A percentile compares a stretch with the other conserved stretches of the same genome.
Evolutionary conservation across 805 yeast species (phyloP).

Genomic region (Blastobotrys terrestris): DNA sequence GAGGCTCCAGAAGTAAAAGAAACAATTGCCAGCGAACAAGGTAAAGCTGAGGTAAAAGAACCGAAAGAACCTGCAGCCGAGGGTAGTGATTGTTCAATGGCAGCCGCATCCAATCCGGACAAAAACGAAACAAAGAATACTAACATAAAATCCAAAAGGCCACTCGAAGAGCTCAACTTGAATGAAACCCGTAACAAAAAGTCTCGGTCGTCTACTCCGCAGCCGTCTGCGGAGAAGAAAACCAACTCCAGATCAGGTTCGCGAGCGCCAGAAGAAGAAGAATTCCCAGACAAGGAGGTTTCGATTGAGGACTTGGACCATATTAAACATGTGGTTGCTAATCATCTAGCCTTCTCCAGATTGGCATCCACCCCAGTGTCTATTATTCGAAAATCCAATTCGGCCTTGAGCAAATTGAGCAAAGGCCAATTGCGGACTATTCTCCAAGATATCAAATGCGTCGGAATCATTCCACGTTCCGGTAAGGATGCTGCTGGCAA

Average conservation of each 20-base stretch:
- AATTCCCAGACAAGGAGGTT: constrained; percentile 29
- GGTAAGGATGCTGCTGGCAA: constrained; percentile 98
- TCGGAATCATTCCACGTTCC: constrained; percentile 82
- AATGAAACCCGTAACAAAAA: background rate
- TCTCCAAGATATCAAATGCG: constrained; percentile 45
- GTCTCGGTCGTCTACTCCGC: background rate
- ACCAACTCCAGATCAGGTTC: constrained; percentile 7
- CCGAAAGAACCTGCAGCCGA: no score
- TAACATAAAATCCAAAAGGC: background rate
- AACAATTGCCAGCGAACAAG: no score
- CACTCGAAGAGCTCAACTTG: background rate
- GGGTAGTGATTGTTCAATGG: no score
- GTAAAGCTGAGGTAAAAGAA: no score
- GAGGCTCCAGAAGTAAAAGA: no score
- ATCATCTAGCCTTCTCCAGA: constrained; percentile 86
- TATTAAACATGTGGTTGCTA: constrained; percentile 60
- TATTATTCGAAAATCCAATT: constrained; percentile 56
- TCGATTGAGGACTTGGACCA: constrained; percentile 33
- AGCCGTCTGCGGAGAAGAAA: background rate
- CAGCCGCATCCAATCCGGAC: no score
- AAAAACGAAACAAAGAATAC: background rate
- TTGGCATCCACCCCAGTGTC: constrained; percentile 83
- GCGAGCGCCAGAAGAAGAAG: constrained; percentile 17
- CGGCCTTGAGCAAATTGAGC: constrained; percentile 36
- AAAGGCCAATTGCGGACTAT: constrained; percentile 37